These are phyloP conservation scores for Tephrocybe sp. DNA, from an alignment of 768 basidiomycete species.

Conservation along the genomic window DNA sequence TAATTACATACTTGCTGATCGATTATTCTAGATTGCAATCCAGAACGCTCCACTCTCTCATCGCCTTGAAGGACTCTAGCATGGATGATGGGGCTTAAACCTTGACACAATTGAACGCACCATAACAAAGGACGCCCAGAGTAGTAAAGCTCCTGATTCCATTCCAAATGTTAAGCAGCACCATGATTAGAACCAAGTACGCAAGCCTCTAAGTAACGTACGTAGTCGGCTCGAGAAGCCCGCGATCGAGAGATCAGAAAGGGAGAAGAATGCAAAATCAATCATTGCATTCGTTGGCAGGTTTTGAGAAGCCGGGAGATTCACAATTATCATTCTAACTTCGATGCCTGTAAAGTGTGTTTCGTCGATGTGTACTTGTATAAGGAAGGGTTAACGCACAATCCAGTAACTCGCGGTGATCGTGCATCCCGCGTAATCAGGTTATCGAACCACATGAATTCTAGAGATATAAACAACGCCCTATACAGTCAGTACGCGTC, in stretches of 20 bases:
- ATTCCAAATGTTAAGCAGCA: constrained; percentile 37
- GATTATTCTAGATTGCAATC: constrained; percentile 35
- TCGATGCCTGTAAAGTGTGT: constrained; percentile 38
- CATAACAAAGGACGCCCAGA: constrained; percentile 24
- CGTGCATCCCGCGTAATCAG: no score
- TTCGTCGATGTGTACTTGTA: no score
- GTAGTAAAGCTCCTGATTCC: constrained; percentile 27
- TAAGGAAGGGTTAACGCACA: no score
- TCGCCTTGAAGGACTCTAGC: constrained; percentile 16
- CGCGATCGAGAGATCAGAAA: constrained; percentile 35
- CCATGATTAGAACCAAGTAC: constrained; percentile 28
- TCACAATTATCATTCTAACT: constrained; percentile 33
- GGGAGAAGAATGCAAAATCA: constrained; percentile 39
- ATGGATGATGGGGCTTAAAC: not conserved
- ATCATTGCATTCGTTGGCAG: constrained; percentile 42
- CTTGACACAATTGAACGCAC: constrained; percentile 2
- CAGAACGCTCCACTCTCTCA: constrained; percentile 31
- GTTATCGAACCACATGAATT: no score
- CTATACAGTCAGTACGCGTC: constrained; percentile 24
- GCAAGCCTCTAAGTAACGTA: not conserved
- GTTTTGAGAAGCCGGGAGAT: constrained; percentile 39
- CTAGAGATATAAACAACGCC: no score
- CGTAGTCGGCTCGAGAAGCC: constrained; percentile 3
- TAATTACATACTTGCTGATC: no score
- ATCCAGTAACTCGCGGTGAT: no score